Percentiles rank a stretch among this genome's conserved stretches.
Conservation (phyloP, 179 eudicot species). For the Carnegiea gigantea region DNA sequence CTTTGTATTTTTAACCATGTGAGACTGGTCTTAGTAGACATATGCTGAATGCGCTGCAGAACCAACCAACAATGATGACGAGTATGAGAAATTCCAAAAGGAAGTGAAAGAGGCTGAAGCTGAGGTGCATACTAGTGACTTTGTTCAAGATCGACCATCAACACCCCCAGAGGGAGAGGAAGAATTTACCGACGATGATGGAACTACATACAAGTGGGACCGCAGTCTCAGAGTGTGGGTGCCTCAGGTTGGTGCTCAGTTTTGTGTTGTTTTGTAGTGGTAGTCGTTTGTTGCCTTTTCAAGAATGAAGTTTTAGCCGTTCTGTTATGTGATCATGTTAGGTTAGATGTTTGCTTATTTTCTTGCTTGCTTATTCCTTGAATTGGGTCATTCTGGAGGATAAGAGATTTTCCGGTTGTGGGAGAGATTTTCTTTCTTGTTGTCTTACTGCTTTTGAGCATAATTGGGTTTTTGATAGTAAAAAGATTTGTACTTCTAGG, state of each 20-base stretch:
- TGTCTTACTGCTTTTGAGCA: neutral
- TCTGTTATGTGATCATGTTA: neutral
- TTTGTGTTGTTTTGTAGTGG: neutral
- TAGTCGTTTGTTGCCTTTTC: neutral
- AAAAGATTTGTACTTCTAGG: neutral
- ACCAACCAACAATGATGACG: constrained; percentile 57
- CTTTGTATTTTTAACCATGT: constrained; percentile 4
- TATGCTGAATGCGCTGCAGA: constrained; percentile 40
- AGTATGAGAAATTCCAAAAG: constrained; percentile 77
- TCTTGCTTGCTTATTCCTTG: neutral
- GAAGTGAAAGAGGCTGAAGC: constrained; percentile 72
- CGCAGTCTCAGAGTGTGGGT: constrained; percentile 79
- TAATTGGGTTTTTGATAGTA: neutral
- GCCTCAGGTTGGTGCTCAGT: constrained; percentile 69
- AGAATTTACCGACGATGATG: constrained; percentile 96
- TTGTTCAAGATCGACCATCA: constrained; percentile 65
- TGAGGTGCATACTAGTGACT: constrained; percentile 31
- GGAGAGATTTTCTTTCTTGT: neutral
- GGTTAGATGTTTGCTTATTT: neutral
- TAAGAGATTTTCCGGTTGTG: neutral
- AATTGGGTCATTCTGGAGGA: neutral
- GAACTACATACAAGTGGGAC: constrained; percentile 91
- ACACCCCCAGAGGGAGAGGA: constrained; percentile 96
- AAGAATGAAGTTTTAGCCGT: neutral
- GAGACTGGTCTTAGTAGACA: constrained; percentile 20